Percentiles rank a stretch among this genome's conserved stretches.
These are phyloP conservation scores for Talaromyces islandicus DNA, from an alignment of 2,329 filamentous ascomycete genomes.

Conservation along the genomic window DNA sequence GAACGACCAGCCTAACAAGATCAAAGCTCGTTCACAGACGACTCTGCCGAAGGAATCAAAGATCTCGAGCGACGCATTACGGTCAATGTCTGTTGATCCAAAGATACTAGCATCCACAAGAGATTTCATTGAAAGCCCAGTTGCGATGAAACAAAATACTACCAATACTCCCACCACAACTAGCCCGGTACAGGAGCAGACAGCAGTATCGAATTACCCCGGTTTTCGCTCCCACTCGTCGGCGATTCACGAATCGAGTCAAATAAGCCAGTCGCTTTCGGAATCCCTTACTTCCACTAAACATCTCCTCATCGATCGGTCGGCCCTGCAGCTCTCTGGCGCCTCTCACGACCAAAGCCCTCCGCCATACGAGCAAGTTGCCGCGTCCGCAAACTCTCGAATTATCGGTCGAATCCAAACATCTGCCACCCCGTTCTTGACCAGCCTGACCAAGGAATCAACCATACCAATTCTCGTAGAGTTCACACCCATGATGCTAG, in stretches of 20 bases:
- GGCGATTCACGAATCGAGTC: conserved; percentile 5
- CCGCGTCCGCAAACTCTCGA: conserved; percentile 37
- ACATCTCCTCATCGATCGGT: conserved; percentile 34
- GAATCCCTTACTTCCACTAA: conserved; percentile 22
- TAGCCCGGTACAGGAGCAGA: conserved; percentile 3
- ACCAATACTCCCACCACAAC: not conserved
- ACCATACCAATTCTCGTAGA: conserved; percentile 37
- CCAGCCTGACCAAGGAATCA: conserved; percentile 24
- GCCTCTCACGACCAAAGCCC: conserved; percentile 34
- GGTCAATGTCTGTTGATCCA: conserved; percentile 18
- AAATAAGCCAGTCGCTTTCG: conserved; percentile 16
- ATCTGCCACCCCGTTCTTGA: conserved; percentile 29
- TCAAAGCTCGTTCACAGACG: conserved; percentile 19
- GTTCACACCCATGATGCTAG: conserved; percentile 36
- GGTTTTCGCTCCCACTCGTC: conserved; percentile 6
- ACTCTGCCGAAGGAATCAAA: conserved; percentile 24
- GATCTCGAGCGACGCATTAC: conserved; percentile 17
- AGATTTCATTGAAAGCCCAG: conserved; percentile 26
- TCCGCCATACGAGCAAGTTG: conserved; percentile 38
- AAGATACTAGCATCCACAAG: conserved; percentile 12
- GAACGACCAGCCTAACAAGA: conserved; percentile 19
- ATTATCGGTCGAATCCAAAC: conserved; percentile 35
- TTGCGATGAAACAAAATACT: conserved; percentile 23
- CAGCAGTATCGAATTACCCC: conserved; percentile 2
- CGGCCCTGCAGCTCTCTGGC: conserved; percentile 33